These are phyloP conservation scores for Letharia columbiana DNA, from an alignment of 495 filamentous ascomycete species.

Conservation along the genomic window DNA sequence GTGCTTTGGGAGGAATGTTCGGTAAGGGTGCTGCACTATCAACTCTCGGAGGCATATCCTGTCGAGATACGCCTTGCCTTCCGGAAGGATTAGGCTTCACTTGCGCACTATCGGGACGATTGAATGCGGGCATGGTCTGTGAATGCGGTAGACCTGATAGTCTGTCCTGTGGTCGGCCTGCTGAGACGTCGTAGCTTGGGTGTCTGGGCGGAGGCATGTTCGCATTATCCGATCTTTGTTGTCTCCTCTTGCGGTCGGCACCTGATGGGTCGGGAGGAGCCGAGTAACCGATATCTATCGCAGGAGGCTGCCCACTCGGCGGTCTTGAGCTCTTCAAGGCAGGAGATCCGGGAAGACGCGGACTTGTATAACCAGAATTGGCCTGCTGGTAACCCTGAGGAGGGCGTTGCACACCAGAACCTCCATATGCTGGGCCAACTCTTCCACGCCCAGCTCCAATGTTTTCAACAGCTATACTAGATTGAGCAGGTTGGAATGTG, in stretches of 20 bases:
- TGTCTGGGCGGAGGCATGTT: slow-evolving; percentile 12
- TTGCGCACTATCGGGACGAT: slow-evolving; percentile 15
- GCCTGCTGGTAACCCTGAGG: slow-evolving; percentile 36
- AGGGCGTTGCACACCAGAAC: background rate
- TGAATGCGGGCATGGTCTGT: slow-evolving; percentile 17
- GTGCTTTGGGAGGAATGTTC: slow-evolving; percentile 19
- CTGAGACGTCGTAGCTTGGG: slow-evolving; percentile 19
- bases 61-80: slow-evolving; percentile 12
- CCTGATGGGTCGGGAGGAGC: slow-evolving; percentile 41
- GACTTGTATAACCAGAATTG: slow-evolving; percentile 29
- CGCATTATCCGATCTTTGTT: slow-evolving; percentile 26
- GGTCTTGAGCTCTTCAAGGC: slow-evolving; percentile 12
- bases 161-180: slow-evolving; percentile 14
- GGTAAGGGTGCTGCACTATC: slow-evolving; percentile 6
- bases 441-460: slow-evolving; percentile 25
- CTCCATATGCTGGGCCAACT: slow-evolving; percentile 11
- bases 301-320: slow-evolving; percentile 30
- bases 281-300: slow-evolving; percentile 46
- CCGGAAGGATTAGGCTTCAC: slow-evolving; percentile 7
- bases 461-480: slow-evolving; percentile 9
- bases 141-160: slow-evolving; percentile 22
- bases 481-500: slow-evolving; percentile 13
- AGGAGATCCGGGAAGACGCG: slow-evolving; percentile 13
- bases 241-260: slow-evolving; percentile 27
- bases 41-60: slow-evolving; percentile 16